Conservation (phyloP, 2,329 filamentous ascomycete genomes). For the Blastomyces percursus region DNA sequence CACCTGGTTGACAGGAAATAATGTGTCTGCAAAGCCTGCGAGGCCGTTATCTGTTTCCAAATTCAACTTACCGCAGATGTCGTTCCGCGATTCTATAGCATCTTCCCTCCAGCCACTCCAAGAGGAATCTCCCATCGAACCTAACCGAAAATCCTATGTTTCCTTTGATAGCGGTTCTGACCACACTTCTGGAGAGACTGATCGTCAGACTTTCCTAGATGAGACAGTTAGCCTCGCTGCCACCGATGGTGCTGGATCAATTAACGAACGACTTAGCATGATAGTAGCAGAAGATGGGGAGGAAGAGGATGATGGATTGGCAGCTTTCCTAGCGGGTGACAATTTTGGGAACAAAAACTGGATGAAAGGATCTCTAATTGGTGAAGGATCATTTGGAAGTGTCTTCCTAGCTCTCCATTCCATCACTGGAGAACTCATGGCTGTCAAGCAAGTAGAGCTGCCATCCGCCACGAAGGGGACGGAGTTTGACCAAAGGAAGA, state of each 20-base stretch:
- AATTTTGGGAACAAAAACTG: conserved; percentile 96
- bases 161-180: conserved; percentile 54
- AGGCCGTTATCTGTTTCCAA: conserved; percentile 52
- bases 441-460: conserved; percentile 94
- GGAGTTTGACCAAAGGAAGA: conserved; percentile 80
- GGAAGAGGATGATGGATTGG: conserved; percentile 77
- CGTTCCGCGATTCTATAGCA: conserved; percentile 75
- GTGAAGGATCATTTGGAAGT: conserved; percentile 90
- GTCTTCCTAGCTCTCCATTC: conserved; percentile 93
- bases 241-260: conserved; percentile 53
- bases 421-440: conserved; percentile 92
- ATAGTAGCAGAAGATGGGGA: conserved; percentile 84
- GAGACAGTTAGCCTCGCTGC: conserved; percentile 60
- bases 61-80: conserved; percentile 47
- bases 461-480: conserved; percentile 67
- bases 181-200: conserved; percentile 59
- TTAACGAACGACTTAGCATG: conserved; percentile 72
- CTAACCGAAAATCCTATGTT: conserved; percentile 92
- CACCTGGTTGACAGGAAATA: conserved; percentile 58
- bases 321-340: conserved; percentile 81
- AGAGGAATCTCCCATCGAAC: conserved; percentile 77
- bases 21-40: conserved; percentile 40
- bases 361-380: conserved; percentile 98
- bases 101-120: conserved; percentile 82
- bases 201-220: conserved; percentile 75